A percentile compares a stretch with the other conserved stretches of the same genome.
These are phyloP conservation scores for Helenozyma baotianmanensis DNA, from an alignment of 805 yeast species.

Conservation along the genomic window DNA sequence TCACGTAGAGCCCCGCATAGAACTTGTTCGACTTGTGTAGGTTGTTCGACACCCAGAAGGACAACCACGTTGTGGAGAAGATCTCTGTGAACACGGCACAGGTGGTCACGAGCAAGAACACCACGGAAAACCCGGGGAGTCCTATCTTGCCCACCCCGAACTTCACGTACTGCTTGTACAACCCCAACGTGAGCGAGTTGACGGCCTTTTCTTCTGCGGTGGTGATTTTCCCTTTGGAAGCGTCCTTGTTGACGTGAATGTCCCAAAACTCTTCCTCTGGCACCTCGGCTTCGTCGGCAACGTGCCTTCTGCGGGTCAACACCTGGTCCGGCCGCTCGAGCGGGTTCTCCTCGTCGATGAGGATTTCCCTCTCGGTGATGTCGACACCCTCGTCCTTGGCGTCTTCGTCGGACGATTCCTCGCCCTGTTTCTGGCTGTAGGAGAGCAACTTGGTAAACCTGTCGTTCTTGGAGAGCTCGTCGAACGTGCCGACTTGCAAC, in stretches of 20 bases:
- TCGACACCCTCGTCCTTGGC: slow-evolving; percentile 1
- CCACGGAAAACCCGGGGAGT: background rate
- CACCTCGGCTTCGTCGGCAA: background rate
- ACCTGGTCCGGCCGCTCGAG: too few species aligned
- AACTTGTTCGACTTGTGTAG: slow-evolving; percentile 6
- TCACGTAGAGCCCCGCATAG: slow-evolving; percentile 18
- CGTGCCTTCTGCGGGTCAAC: too few species aligned
- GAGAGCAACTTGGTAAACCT: slow-evolving; percentile 38
- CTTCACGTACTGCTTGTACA: slow-evolving; percentile 4
- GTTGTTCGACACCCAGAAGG: slow-evolving; percentile 19
- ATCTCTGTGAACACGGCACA: slow-evolving; percentile 10
- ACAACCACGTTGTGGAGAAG: slow-evolving; percentile 21
- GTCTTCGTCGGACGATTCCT: slow-evolving; percentile 10
- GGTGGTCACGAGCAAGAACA: background rate
- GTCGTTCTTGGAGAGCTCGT: slow-evolving; percentile 18
- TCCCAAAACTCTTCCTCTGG: background rate
- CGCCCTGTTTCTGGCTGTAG: slow-evolving; percentile 23
- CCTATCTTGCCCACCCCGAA: background rate
- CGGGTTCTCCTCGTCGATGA: too few species aligned
- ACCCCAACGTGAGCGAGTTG: slow-evolving; percentile 2
- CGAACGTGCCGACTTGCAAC: background rate
- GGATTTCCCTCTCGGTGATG: background rate
- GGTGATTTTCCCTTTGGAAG: slow-evolving; percentile 2
- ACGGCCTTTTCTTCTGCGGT: slow-evolving; percentile 3
- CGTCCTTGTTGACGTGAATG: background rate